These are phyloP conservation scores for Ascochyta koolunga DNA, from an alignment of 2,329 filamentous ascomycete genomes.

Conservation along the genomic window DNA sequence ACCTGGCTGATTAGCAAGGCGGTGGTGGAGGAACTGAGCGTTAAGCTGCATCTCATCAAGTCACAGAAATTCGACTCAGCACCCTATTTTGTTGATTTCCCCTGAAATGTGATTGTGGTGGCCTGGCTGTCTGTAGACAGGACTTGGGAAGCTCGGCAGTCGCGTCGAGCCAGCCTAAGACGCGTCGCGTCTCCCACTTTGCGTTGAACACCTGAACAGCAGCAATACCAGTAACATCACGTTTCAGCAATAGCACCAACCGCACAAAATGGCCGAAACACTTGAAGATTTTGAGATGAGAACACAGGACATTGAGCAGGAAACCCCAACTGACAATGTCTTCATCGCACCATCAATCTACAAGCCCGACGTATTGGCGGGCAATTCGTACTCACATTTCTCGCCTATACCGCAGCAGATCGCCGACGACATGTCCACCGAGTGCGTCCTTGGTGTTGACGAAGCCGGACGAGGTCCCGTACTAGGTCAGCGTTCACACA, in stretches of 20 bases:
- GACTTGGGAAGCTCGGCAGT: conserved; percentile 48
- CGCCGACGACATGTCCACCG: conserved; percentile 53
- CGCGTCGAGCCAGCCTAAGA: not conserved
- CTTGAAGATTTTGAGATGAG: conserved; percentile 43
- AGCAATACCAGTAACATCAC: no score
- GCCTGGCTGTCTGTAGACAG: no score
- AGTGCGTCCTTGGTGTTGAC: conserved; percentile 86
- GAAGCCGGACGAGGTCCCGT: conserved; percentile 94
- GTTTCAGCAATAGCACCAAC: not conserved
- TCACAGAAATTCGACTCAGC: not conserved
- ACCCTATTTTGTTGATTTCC: not conserved
- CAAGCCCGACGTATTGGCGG: conserved; percentile 47
- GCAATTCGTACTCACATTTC: conserved; percentile 56
- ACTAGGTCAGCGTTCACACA: conserved; percentile 64
- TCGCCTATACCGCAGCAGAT: conserved; percentile 52
- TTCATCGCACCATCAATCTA: conserved; percentile 58
- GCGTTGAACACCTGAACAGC: not conserved
- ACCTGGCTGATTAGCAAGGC: conserved; percentile 14
- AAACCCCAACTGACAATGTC: conserved; percentile 45
- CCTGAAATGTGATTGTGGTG: no score
- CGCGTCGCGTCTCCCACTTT: conserved; percentile 23
- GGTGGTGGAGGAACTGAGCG: conserved; percentile 1
- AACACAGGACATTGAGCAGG: conserved; percentile 42
- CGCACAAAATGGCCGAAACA: conserved; percentile 33
- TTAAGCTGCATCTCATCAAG: conserved; percentile 2